Evolutionary conservation across 2,329 filamentous ascomycete genomes (phyloP).

Genomic region (Davidsoniella virescens): DNA sequence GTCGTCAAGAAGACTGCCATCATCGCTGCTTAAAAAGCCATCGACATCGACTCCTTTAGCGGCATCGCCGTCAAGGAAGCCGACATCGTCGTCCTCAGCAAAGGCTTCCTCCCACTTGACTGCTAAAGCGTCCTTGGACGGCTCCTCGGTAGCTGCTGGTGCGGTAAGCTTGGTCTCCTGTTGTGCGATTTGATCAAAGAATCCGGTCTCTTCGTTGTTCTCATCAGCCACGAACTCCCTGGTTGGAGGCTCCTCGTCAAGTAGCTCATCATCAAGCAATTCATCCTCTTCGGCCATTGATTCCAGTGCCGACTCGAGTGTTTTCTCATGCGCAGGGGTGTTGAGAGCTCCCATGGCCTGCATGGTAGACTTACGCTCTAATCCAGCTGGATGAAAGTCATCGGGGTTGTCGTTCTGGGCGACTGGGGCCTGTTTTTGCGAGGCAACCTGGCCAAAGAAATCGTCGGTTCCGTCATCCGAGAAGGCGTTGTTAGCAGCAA

Average conservation of each 20-base stretch:
- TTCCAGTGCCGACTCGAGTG: background rate
- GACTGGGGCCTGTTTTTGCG: slow-evolving; percentile 25
- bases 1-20: slow-evolving; percentile 72
- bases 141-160: slow-evolving; percentile 15
- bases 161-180: slow-evolving; percentile 13
- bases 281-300: slow-evolving; percentile 14
- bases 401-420: slow-evolving; percentile 17
- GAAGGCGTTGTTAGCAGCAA: slow-evolving; percentile 18
- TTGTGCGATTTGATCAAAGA: slow-evolving; percentile 4
- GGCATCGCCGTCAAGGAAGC: slow-evolving; percentile 43
- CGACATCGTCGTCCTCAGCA: slow-evolving; percentile 54
- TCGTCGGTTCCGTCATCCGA: slow-evolving; percentile 23
- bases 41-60: slow-evolving; percentile 38
- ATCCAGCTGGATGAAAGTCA: slow-evolving; percentile 16
- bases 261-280: slow-evolving; percentile 10
- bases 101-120: slow-evolving; percentile 75
- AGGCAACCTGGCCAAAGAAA: slow-evolving; percentile 34
- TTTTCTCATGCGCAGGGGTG: background rate
- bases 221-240: background rate
- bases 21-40: slow-evolving; percentile 64
- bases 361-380: slow-evolving; percentile 55
- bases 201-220: background rate
- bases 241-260: background rate
- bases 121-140: slow-evolving; percentile 46
- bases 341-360: slow-evolving; percentile 43